Conservation (phyloP, 164 flowering plant genomes). For the Magnolia changhungtana region DNA sequence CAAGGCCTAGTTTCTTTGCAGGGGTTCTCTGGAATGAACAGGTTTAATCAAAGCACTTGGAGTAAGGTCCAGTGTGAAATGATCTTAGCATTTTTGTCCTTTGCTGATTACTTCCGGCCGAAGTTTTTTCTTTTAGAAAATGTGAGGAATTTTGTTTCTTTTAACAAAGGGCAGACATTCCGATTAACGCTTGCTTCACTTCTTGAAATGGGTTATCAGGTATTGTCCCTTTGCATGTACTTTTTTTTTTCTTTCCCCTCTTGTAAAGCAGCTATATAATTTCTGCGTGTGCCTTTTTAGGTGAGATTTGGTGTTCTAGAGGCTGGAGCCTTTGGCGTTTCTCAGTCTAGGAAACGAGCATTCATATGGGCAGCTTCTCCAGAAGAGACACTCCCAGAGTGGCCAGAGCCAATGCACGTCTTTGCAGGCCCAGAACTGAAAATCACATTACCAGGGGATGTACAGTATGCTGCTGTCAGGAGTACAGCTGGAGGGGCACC, state of each 20-base stretch:
- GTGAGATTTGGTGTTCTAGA: constrained; percentile 94
- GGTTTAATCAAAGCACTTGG: constrained; percentile 90
- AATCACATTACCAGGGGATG: constrained; percentile 46
- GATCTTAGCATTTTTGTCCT: constrained; percentile 90
- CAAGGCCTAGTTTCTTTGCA: constrained; percentile 25
- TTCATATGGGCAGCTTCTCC: constrained; percentile 99
- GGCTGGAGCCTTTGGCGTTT: constrained; percentile 92
- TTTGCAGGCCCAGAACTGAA: constrained; percentile 79
- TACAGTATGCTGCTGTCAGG: constrained; percentile 72
- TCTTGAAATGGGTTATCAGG: constrained; percentile 99
- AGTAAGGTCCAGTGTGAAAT: constrained; percentile 96
- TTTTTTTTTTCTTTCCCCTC: neutral
- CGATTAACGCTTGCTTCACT: constrained; percentile 83
- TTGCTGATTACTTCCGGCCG: constrained; percentile 87
- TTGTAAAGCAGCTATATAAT: neutral
- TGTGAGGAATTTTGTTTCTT: constrained; percentile 84
- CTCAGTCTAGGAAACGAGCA: constrained; percentile 90
- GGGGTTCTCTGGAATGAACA: constrained; percentile 99
- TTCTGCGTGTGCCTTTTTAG: constrained; percentile 24
- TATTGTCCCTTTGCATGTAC: constrained; percentile 14
- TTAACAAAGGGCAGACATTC: constrained; percentile 95
- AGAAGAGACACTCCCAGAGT: constrained; percentile 75
- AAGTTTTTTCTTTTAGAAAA: constrained; percentile 87
- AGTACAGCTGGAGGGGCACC: constrained; percentile 91
- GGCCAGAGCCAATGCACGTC: constrained; percentile 99